Base-by-base conservation (phyloP, 2,329 filamentous ascomycete genomes). In the Penicillium vulpinum region DNA sequence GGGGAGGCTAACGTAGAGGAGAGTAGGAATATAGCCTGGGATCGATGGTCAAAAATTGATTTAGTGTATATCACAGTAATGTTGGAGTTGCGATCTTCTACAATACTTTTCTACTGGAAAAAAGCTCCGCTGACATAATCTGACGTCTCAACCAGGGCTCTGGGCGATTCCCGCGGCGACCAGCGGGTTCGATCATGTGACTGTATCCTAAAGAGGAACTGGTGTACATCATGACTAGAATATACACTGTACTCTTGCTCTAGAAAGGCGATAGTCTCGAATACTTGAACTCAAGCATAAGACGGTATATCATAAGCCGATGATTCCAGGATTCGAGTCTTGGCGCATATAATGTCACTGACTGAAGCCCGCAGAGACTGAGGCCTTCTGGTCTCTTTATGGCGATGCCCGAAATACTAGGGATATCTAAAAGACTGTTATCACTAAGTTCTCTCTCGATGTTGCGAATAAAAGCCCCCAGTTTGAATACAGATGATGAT, bases 91-190 rank as follows among this genome's bases (percentile, higher is more conserved):
- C 22, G 15, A 24, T 28, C 13, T 36, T 39, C 21, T 48, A 28
- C 38, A 24, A 45, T 39, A 55, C 22, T 18, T 44, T 24, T 46
- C 38, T 29, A 49, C 35, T 36, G 18, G 56, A 53, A 59, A 58
- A 56, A 58, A 51, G 46, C 22, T 46, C 33, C 40, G 57, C 45
- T 63, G 56, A 62, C 51, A 54, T 59, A 59, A 64, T 60, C 61
- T 60, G 35, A 44, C 36, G 46, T 26, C 21, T 15, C 21, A 9
- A 7, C 2, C 35, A 29, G 5, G 51, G 43, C 45, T 63, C 62
- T 55, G 60, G 67, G 66, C 48, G 66, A 57, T 70, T 71, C 69
- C 61, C 48, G 62, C 50, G 58, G 40, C 52, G 50, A 58, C 69
- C 59, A 67, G 56, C 31, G 50, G 56, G 31, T 69, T 71, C 69